Evolutionary conservation across 148 eudicot genomes (phyloP).

Genomic region (Dysphania ambrosioides): DNA sequence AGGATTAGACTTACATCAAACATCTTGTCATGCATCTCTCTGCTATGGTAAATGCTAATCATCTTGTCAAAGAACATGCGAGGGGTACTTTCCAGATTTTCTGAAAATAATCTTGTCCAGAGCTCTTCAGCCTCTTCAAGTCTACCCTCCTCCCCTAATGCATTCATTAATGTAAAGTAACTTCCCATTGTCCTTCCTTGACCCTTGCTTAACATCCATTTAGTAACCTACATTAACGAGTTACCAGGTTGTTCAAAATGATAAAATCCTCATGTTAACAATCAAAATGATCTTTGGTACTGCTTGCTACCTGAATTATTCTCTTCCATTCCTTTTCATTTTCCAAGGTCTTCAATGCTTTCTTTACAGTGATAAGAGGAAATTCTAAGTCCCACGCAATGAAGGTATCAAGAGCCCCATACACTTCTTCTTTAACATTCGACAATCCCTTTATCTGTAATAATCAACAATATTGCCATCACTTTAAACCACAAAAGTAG

Average conservation of each 20-base stretch:
- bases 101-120: slow-evolving; percentile 64
- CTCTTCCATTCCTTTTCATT: slow-evolving; percentile 79
- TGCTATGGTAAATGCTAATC: slow-evolving; percentile 58
- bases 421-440: slow-evolving; percentile 97
- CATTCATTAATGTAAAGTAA: slow-evolving; percentile 66
- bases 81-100: slow-evolving; percentile 85
- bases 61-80: slow-evolving; percentile 82
- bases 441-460: slow-evolving; percentile 75
- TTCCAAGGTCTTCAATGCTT: slow-evolving; percentile 76
- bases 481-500: not conserved
- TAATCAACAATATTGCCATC: not conserved
- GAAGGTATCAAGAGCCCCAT: slow-evolving; percentile 92
- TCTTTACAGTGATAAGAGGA: slow-evolving; percentile 85
- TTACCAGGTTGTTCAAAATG: not conserved
- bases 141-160: slow-evolving; percentile 83
- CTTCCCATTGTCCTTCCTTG: slow-evolving; percentile 97
- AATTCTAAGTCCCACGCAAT: slow-evolving; percentile 97
- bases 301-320: slow-evolving; percentile 66
- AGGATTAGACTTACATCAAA: slow-evolving; percentile 57
- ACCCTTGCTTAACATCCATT: slow-evolving; percentile 99
- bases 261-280: not conserved
- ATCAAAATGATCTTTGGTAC: not conserved
- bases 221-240: slow-evolving; percentile 54
- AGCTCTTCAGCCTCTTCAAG: slow-evolving; percentile 92
- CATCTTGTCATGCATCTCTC: slow-evolving; percentile 78